Conservation (phyloP, 75 land plant genomes). For the Sequoiadendron giganteum region DNA sequence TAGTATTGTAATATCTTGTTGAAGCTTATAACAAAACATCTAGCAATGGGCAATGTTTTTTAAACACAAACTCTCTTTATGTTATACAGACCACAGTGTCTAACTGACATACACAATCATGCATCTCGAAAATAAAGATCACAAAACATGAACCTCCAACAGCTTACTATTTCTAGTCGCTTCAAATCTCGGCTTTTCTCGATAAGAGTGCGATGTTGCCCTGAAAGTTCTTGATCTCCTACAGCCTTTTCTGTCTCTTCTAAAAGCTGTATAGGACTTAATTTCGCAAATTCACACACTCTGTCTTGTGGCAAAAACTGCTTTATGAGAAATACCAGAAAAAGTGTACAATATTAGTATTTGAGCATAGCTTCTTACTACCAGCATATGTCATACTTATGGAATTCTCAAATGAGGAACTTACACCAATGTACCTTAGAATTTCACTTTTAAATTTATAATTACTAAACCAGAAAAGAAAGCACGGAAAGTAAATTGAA, state of each 20-base stretch:
- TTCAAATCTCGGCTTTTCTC: slow-evolving; percentile 69
- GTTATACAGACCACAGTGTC: neutral
- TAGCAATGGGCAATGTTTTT: neutral
- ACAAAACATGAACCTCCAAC: neutral
- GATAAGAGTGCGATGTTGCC: slow-evolving; percentile 65
- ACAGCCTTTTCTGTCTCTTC: slow-evolving; percentile 98
- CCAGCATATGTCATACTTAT: neutral
- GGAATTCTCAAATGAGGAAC: no score
- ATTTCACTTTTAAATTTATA: neutral
- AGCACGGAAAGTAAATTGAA: neutral
- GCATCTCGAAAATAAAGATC: neutral
- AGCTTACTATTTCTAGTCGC: slow-evolving; percentile 58
- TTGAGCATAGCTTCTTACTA: neutral
- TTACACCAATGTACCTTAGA: neutral
- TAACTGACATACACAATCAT: neutral
- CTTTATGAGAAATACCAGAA: neutral
- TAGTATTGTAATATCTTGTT: neutral
- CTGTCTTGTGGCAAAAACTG: slow-evolving; percentile 98
- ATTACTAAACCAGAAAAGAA: neutral
- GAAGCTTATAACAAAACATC: neutral
- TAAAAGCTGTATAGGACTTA: slow-evolving; percentile 87
- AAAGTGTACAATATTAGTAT: neutral
- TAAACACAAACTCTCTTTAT: neutral
- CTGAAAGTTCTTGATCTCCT: slow-evolving; percentile 89
- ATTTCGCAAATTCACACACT: slow-evolving; percentile 95